Base-by-base conservation (phyloP, 2,329 filamentous ascomycete species). In the Neofusicoccum cordaticola region DNA sequence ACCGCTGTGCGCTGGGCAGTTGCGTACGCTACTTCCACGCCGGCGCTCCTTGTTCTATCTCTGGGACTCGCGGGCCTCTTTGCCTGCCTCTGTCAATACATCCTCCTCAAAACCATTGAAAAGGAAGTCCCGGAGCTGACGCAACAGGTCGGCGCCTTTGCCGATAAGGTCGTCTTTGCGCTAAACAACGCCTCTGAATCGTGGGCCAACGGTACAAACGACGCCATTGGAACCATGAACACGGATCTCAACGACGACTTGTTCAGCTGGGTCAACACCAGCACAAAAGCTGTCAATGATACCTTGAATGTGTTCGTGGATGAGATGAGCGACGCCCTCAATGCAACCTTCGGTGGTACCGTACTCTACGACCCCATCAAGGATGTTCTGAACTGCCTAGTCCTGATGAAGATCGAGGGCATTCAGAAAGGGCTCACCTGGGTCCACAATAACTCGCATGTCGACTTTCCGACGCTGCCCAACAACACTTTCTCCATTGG, bases 381-480 rank as follows among this genome's bases (percentile, higher is more conserved):
- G 71, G 89, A 91, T 48, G 87, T 97, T 39, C 84, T 97, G 67
- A 86, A 91, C 73, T 98, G 95, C 73, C 83, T 98, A n/a, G 87
- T 98, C 68, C 87, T 89, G 7, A 83, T 96, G 72, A 98, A 98
- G 81, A 84, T 98, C 67, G 87, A 91, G 69, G 86, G 88, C 22
- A 87, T 99, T 68, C 87, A 98, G 75, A 89, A 90, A 73, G 95
- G 90, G 12, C 83, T 98, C n/a, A 96, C 91, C 0, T 99, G 94
- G 94, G 90, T 97, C 11, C 86, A 91, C 71, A 89, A 98, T 69
- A 82, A 98, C 74, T 92, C 95, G 3, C 86, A 95, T 67, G 85
- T 99, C 70, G 82, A 86, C 66, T 90, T 99, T 70, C 95, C 95
- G 0, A 78, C 86, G 62, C 88, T 98, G 66, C 83, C 86, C 31